Evolutionary conservation across 768 basidiomycete species (phyloP), one percentile per base, ranked within the genome.

Genomic region (Russula lepida): DNA sequence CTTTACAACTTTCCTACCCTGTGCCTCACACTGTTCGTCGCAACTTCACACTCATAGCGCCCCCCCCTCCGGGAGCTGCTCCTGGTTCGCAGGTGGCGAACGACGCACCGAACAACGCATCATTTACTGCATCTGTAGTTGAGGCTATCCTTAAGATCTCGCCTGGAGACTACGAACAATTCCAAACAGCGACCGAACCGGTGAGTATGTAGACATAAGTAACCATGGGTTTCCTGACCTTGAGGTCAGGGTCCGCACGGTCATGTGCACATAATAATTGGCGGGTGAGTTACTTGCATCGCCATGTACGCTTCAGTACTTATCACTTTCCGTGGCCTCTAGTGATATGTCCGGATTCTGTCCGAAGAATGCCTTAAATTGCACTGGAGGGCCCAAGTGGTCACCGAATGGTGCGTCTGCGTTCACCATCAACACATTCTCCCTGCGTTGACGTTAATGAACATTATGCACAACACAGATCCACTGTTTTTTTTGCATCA

Each of bases 401-500:
- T 65, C 74, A 2, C 63, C 73, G 7, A 74, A 74, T 35, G 74
- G 74, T 73, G 6, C n/a, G 63, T 41, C 13, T 19, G 9, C 25
- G 33, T 25, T 2, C 3, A 12, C 41, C 3, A 21, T 51, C 41
- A 46, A 23, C 32, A 21, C 8, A 23, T 5, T 27, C 28, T 13
- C 17, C 23, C 15, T 23, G 13, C 23, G 32, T n/a, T 35, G 23
- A 43, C 23, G 3, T 8, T 11, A n/a, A 59, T 55, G 7, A 11
- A 7, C 9, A 32, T 11, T 19, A 59, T 55, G 7, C 13, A 7
- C 9, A 32, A 4, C 37, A 3, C 48, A 75, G 74, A 74, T 7
- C 74, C 74, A 2, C 55, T 75, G 19, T 74, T 75, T 64, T 75
- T 63, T 64, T 30, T 74, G 44, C 72, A 75, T 64, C 74, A 74